These are phyloP conservation scores for Claviceps sp. DNA, from an alignment of 2,329 filamentous ascomycete species.

Conservation along the genomic window DNA sequence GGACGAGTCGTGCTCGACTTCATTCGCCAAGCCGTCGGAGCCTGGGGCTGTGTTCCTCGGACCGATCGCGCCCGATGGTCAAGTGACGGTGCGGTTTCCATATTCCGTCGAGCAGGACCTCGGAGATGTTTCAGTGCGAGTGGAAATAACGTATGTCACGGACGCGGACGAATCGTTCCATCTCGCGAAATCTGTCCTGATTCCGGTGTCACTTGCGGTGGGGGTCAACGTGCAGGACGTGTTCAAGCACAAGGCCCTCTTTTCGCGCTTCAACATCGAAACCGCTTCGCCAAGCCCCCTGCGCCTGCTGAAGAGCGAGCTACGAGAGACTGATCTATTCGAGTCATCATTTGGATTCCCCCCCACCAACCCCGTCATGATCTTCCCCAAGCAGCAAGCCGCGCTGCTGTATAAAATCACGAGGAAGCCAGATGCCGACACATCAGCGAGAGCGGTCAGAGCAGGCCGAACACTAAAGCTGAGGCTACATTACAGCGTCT, in stretches of 20 bases:
- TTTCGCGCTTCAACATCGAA: constrained; percentile 83
- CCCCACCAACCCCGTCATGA: constrained; percentile 39
- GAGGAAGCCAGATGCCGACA: constrained; percentile 32
- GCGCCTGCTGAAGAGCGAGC: constrained; percentile 54
- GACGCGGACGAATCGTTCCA: constrained; percentile 36
- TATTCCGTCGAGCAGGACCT: constrained; percentile 75
- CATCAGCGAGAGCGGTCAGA: constrained; percentile 11
- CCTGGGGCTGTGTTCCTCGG: constrained; percentile 39
- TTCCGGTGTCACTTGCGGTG: constrained; percentile 65
- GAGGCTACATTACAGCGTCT: constrained; percentile 59
- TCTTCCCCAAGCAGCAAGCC: constrained; percentile 73
- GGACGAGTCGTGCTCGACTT: constrained; percentile 23
- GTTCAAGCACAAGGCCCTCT: constrained; percentile 71
- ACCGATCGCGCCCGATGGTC: constrained; percentile 28
- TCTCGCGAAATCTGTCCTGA: constrained; percentile 37
- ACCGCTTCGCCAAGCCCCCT: constrained; percentile 65
- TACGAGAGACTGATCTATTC: constrained; percentile 58
- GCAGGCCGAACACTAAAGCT: constrained; percentile 45
- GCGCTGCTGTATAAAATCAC: constrained; percentile 69
- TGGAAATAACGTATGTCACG: constrained; percentile 67
- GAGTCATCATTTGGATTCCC: constrained; percentile 46
- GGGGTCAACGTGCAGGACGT: constrained; percentile 95
- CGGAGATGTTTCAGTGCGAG: constrained; percentile 53
- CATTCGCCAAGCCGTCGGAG: constrained; percentile 36
- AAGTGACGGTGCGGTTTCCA: constrained; percentile 52